These are phyloP conservation scores for Nematocida sp. DNA, from an alignment of 371 early-diverging fungal species.

Conservation along the genomic window DNA sequence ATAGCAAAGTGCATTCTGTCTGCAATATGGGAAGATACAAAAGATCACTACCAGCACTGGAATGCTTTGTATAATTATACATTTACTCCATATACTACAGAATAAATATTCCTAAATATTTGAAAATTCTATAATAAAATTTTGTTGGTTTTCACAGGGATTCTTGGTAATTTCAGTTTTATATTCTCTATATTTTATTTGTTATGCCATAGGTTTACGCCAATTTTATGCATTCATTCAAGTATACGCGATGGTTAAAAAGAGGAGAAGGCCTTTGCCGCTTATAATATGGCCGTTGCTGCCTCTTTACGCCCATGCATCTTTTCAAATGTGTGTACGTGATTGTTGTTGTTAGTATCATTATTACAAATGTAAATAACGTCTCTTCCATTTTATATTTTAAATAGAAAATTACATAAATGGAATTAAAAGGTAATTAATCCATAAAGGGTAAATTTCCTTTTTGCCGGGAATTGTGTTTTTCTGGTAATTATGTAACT, in stretches of 20 bases:
- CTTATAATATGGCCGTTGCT: not conserved
- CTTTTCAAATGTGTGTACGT: not conserved
- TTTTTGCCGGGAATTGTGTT: not conserved
- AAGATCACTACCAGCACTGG: not conserved
- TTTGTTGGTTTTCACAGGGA: too few species aligned
- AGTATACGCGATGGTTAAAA: too few species aligned
- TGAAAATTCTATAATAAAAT: too few species aligned
- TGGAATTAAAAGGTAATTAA: not conserved
- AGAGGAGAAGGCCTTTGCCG: not conserved
- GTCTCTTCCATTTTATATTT: not conserved
- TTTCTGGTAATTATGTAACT: too few species aligned
- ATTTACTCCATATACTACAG: not conserved
- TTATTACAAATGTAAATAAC: not conserved
- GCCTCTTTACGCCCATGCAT: not conserved
- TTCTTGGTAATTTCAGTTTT: too few species aligned
- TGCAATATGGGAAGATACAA: conserved; percentile 26
- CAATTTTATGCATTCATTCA: too few species aligned
- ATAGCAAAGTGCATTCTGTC: not conserved
- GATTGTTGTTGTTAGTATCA: not conserved
- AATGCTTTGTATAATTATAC: not conserved
- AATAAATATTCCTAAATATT: too few species aligned
- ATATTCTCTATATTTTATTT: too few species aligned
- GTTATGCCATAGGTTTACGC: too few species aligned
- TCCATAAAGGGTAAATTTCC: not conserved
- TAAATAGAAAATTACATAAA: not conserved